A percentile compares a stretch with the other conserved stretches of the same genome.
These are phyloP conservation scores for Kwoniella shivajii DNA, from an alignment of 1,284 basidiomycete species.

Conservation along the genomic window DNA sequence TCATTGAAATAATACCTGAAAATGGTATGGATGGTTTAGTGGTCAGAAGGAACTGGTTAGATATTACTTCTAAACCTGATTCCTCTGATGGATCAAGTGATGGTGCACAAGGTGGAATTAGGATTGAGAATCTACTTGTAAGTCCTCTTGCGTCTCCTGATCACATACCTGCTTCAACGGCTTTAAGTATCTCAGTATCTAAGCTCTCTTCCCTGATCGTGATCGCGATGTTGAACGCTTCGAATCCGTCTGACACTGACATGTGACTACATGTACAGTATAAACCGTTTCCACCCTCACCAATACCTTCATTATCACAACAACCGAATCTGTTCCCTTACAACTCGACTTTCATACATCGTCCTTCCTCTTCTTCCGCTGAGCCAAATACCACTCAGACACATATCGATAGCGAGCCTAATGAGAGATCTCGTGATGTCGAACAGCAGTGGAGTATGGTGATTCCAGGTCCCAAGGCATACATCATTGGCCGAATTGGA, in stretches of 20 bases:
- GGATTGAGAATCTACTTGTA: conserved; percentile 9
- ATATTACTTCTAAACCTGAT: too few relatives aligned
- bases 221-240: not conserved
- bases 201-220: too few relatives aligned
- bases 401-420: not conserved
- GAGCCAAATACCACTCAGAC: not conserved
- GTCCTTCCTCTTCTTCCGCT: not conserved
- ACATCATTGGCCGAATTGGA: conserved; percentile 38
- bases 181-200: not conserved
- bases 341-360: conserved; percentile 31
- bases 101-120: not conserved
- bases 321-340: conserved; percentile 33
- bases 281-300: conserved; percentile 2
- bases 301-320: not conserved
- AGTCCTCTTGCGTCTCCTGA: conserved; percentile 9
- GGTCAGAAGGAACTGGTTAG: conserved; percentile 37
- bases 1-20: conserved; percentile 21
- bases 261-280: too few relatives aligned
- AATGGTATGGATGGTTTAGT: conserved; percentile 27
- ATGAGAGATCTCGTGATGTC: not conserved
- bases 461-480: conserved; percentile 41
- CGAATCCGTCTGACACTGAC: not conserved
- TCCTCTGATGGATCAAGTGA: not conserved
- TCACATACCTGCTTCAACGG: too few relatives aligned
- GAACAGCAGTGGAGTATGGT: conserved; percentile 45